phyloP scores from a whole-genome alignment of 148 eudicot genomes.

The Bassia scoparia region DNA sequence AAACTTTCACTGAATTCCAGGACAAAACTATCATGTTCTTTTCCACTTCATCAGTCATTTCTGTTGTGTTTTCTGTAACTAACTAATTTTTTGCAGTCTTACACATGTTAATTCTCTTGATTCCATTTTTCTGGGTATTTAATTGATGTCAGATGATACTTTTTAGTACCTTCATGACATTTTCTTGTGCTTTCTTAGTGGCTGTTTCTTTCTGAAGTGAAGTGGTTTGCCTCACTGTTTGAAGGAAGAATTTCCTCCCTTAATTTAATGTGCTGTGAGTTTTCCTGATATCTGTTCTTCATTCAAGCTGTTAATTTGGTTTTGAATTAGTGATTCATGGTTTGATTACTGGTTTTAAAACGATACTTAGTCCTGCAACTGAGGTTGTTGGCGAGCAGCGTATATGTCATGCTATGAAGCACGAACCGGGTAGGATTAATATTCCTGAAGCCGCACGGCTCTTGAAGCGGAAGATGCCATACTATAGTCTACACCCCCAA shows the following conservation, averaged over 20 bases:
- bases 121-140: conserved; percentile 30
- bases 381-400: no score
- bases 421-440: no score
- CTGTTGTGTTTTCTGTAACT: conserved; percentile 30
- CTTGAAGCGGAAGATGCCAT: no score
- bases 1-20: conserved; percentile 57
- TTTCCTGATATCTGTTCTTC: conserved; percentile 1
- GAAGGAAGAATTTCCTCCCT: neutral
- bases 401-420: no score
- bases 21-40: conserved; percentile 32
- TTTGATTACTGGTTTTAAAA: no score
- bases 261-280: conserved; percentile 38
- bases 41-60: conserved; percentile 25
- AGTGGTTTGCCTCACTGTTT: no score
- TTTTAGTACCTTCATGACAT: conserved; percentile 12
- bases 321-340: no score
- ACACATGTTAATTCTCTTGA: conserved; percentile 37
- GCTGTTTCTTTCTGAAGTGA: neutral
- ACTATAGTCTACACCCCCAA: no score
- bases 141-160: conserved; percentile 20
- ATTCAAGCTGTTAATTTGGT: no score
- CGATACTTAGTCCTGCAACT: no score
- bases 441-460: no score
- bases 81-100: conserved; percentile 47
- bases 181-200: neutral